A percentile compares a stretch with the other conserved stretches of the same genome.
phyloP scores from a whole-genome alignment of 2,329 filamentous ascomycete species.

The Rosellinia necatrix region DNA sequence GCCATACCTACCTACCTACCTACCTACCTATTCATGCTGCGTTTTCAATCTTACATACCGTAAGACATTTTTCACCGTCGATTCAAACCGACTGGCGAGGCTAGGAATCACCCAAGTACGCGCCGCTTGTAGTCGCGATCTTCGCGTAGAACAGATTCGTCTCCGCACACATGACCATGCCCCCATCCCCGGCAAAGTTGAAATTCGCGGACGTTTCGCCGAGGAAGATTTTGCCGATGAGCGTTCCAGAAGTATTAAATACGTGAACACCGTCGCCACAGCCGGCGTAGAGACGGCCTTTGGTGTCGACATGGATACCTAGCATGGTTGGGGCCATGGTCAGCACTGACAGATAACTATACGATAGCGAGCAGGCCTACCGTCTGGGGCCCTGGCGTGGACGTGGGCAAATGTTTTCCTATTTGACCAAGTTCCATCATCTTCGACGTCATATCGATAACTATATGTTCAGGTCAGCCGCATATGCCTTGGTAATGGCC shows the following conservation, averaged over 20 bases:
- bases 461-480: slow-evolving; percentile 35
- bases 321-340: slow-evolving; percentile 44
- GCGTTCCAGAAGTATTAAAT: slow-evolving; percentile 52
- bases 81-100: no score
- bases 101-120: slow-evolving; percentile 16
- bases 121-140: slow-evolving; percentile 35
- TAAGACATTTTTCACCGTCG: background rate
- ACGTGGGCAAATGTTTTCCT: slow-evolving; percentile 61
- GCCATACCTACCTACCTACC: background rate
- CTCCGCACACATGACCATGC: slow-evolving; percentile 50
- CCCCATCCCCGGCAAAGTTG: slow-evolving; percentile 50
- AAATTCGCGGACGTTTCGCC: slow-evolving; percentile 53
- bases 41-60: no score
- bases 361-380: slow-evolving; percentile 40
- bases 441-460: slow-evolving; percentile 51
- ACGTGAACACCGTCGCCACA: slow-evolving; percentile 57
- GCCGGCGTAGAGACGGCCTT: slow-evolving; percentile 60
- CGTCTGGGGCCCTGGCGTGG: slow-evolving; percentile 61
- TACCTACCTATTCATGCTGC: background rate
- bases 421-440: slow-evolving; percentile 53
- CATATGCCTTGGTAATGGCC: background rate
- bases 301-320: slow-evolving; percentile 59
- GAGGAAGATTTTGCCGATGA: slow-evolving; percentile 62
- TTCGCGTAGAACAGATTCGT: slow-evolving; percentile 48
- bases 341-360: slow-evolving; percentile 15